Percentiles rank a stretch among this genome's conserved stretches.
phyloP scores from a whole-genome alignment of 306 rosid species.

The Gastrolobium villosum region DNA sequence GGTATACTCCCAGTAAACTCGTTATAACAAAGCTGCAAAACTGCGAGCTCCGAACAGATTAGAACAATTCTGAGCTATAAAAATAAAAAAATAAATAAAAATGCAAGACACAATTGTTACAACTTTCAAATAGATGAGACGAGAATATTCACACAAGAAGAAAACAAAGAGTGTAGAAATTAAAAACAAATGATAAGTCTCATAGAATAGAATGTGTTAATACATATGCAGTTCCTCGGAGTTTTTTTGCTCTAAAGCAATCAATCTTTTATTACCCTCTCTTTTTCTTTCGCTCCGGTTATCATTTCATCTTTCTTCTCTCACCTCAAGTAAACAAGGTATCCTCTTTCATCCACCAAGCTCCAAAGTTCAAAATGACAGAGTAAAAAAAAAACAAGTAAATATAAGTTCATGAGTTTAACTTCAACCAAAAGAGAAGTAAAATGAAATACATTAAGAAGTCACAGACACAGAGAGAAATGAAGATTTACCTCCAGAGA shows the following conservation, averaged over 20 bases:
- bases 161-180: not conserved
- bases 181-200: not conserved
- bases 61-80: not conserved
- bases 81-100: not conserved
- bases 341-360: slow-evolving; percentile 6
- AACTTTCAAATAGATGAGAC: not conserved
- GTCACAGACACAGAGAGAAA: not conserved
- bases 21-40: slow-evolving; percentile 92
- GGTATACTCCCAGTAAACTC: slow-evolving; percentile 82
- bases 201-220: not conserved
- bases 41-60: slow-evolving; percentile 53
- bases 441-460: slow-evolving; percentile 14
- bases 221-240: not conserved
- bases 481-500: not conserved
- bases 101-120: not conserved
- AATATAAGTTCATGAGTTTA: not conserved
- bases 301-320: not conserved
- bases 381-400: not conserved
- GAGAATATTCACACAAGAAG: not conserved
- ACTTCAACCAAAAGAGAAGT: not conserved
- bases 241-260: slow-evolving; percentile 4
- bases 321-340: not conserved
- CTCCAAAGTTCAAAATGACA: not conserved
- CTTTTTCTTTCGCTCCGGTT: not conserved
- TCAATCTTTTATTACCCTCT: not conserved